phyloP scores from a whole-genome alignment of 306 rosid genomes.

The Glycyrrhiza uralensis region DNA sequence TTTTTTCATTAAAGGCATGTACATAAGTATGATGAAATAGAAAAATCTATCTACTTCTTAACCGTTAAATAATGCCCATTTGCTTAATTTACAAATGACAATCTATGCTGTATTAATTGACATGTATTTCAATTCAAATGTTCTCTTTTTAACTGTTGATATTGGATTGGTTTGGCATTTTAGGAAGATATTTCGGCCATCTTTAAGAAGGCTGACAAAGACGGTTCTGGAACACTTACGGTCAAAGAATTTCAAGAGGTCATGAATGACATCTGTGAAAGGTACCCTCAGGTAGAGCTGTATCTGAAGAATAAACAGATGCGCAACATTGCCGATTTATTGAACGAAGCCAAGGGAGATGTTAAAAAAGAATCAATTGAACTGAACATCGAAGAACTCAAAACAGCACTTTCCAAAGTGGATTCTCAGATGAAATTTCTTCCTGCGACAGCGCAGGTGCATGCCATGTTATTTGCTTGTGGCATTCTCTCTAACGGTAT shows the following conservation, averaged over 20 bases:
- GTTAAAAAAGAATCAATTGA: constrained; percentile 52
- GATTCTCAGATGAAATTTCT: constrained; percentile 93
- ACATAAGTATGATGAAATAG: not conserved
- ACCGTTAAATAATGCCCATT: not conserved
- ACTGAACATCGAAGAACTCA: constrained; percentile 71
- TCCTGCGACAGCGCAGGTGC: constrained; percentile 98
- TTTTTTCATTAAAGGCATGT: not conserved
- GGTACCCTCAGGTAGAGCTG: constrained; percentile 93
- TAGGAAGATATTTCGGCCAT: constrained; percentile 85
- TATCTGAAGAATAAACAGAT: constrained; percentile 75
- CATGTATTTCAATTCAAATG: not conserved
- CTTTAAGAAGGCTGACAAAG: constrained; percentile 76
- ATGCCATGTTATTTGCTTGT: not conserved
- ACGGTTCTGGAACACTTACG: constrained; percentile 80
- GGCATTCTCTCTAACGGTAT: not conserved
- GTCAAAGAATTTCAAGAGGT: constrained; percentile 68
- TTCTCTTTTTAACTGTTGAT: not conserved
- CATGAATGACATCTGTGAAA: constrained; percentile 70
- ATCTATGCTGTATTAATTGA: not conserved
- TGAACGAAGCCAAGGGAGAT: constrained; percentile 61
- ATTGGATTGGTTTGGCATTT: constrained; percentile 17
- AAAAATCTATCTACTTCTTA: not conserved
- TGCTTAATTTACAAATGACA: not conserved
- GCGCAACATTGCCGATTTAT: constrained; percentile 62
- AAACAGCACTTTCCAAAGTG: constrained; percentile 80